Conservation (phyloP, 768 basidiomycete species). For the Chalciporus sphaerocephalus region DNA sequence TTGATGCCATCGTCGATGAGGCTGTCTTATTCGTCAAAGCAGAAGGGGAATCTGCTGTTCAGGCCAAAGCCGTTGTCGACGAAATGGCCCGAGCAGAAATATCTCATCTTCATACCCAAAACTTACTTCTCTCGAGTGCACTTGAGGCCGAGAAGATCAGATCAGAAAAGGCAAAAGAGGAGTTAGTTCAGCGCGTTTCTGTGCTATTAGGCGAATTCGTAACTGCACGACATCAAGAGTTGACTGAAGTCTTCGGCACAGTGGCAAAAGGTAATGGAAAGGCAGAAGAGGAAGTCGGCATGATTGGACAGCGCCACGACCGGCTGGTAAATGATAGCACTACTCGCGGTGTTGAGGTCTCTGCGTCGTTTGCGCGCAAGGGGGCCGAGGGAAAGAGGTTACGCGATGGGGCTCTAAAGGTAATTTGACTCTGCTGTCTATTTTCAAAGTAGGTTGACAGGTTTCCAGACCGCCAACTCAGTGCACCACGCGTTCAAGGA, state of each 20-base stretch:
- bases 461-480: conserved; percentile 38
- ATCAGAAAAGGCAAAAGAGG: conserved; percentile 64
- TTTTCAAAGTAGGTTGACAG: conserved; percentile 11
- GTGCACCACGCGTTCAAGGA: conserved; percentile 39
- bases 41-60: conserved; percentile 48
- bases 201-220: conserved; percentile 68
- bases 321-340: conserved; percentile 41
- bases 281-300: conserved; percentile 47
- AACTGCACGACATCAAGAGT: conserved; percentile 58
- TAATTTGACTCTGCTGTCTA: conserved; percentile 22
- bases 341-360: conserved; percentile 40
- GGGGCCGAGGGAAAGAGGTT: conserved; percentile 49
- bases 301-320: conserved; percentile 48
- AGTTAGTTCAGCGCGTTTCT: conserved; percentile 72
- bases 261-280: conserved; percentile 54
- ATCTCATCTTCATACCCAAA: conserved; percentile 63
- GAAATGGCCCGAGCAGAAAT: conserved; percentile 51
- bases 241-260: conserved; percentile 52
- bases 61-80: conserved; percentile 47
- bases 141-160: conserved; percentile 64
- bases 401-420: conserved; percentile 59
- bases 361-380: conserved; percentile 40
- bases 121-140: conserved; percentile 54
- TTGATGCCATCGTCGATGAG: conserved; percentile 58
- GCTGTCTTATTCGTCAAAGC: conserved; percentile 52